These are phyloP conservation scores for Alternaria angustiovoidea DNA, from an alignment of 2,329 filamentous ascomycete species.

Conservation along the genomic window DNA sequence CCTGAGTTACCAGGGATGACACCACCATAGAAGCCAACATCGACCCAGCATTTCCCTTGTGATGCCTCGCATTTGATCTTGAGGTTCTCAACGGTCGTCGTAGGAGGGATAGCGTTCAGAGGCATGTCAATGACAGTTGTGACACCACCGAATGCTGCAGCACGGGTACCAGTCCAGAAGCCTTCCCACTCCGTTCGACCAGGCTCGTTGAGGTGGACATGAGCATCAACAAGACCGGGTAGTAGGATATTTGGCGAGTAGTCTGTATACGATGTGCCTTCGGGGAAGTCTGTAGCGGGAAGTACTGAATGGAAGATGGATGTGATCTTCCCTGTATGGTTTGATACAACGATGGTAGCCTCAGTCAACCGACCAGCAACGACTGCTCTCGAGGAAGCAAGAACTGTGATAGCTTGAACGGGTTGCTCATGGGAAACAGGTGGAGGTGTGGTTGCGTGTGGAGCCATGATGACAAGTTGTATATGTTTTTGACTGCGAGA, in stretches of 20 bases:
- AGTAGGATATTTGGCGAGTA: constrained; percentile 85
- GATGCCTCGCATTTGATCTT: constrained; percentile 87
- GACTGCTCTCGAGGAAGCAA: constrained; percentile 85
- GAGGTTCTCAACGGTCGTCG: constrained; percentile 84
- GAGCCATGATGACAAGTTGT: constrained; percentile 41
- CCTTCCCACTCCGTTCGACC: constrained; percentile 98
- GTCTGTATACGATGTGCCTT: constrained; percentile 77
- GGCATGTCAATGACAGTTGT: constrained; percentile 99
- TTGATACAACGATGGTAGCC: constrained; percentile 83
- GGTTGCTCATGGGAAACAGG: constrained; percentile 38
- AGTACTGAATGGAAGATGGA: constrained; percentile 77
- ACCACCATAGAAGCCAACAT: constrained; percentile 98
- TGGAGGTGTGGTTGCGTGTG: constrained; percentile 48
- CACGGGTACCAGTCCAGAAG: constrained; percentile 92
- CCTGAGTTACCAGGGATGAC: constrained; percentile 87
- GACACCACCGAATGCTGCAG: constrained; percentile 93
- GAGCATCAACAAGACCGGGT: constrained; percentile 92
- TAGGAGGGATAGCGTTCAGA: constrained; percentile 94
- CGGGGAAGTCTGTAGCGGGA: constrained; percentile 77
- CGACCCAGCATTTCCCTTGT: constrained; percentile 91
- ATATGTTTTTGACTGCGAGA: constrained; percentile 1
- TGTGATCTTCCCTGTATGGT: constrained; percentile 82
- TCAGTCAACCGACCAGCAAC: constrained; percentile 79
- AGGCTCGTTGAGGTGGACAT: constrained; percentile 97
- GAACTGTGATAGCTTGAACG: constrained; percentile 68